Evolutionary conservation across 2,329 filamentous ascomycete genomes (phyloP).

Genomic region (Monosporascus sp.): DNA sequence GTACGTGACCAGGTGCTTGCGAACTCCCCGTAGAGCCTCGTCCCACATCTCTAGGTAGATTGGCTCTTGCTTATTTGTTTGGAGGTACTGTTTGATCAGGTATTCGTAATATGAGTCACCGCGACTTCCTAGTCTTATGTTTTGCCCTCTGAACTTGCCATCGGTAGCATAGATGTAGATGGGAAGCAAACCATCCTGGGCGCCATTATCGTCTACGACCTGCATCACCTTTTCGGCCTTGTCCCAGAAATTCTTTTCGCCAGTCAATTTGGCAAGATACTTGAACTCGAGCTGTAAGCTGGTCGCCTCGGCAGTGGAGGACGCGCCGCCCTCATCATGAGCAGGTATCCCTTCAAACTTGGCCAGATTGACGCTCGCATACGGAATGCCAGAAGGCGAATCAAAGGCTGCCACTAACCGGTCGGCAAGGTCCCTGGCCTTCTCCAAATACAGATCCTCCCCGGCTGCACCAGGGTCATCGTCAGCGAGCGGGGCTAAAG

Average conservation of each 20-base stretch:
- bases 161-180: conserved; percentile 81
- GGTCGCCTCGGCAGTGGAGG: conserved; percentile 89
- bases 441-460: conserved; percentile 92
- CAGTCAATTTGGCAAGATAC: conserved; percentile 90
- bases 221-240: conserved; percentile 88
- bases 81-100: conserved; percentile 95
- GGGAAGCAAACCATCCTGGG: conserved; percentile 77
- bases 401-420: conserved; percentile 84
- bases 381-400: conserved; percentile 79
- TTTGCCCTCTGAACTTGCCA: conserved; percentile 74
- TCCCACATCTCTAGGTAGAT: conserved; percentile 93
- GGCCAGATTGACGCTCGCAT: conserved; percentile 82
- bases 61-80: conserved; percentile 80
- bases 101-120: conserved; percentile 99
- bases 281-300: conserved; percentile 95
- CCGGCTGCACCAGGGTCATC: conserved; percentile 68
- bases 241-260: conserved; percentile 89
- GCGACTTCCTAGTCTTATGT: conserved; percentile 87
- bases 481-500: conserved; percentile 68
- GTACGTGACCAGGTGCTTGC: conserved; percentile 89
- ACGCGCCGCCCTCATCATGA: conserved; percentile 79
- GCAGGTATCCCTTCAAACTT: conserved; percentile 71
- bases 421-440: conserved; percentile 88
- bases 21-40: conserved; percentile 75
- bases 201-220: conserved; percentile 76